A percentile compares a stretch with the other conserved stretches of the same genome.
Conservation (phyloP, 371 early-diverging fungal species). For the Haplosporangium sp. region DNA sequence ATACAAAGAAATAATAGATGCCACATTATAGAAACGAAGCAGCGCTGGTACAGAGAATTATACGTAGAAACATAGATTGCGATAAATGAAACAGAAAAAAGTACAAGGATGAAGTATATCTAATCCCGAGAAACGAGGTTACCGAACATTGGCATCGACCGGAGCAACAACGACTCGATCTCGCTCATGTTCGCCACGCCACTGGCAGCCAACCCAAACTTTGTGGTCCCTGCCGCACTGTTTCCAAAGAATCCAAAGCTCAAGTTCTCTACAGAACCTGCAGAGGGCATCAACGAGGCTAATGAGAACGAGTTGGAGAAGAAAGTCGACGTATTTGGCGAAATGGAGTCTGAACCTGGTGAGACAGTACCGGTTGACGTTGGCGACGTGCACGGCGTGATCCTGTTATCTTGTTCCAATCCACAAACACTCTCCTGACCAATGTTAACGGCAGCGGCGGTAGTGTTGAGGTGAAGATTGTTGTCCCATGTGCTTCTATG, state of each 20-base stretch:
- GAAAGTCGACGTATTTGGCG: constrained; percentile 24
- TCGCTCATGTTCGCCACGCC: constrained; percentile 35
- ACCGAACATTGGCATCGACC: constrained; percentile 55
- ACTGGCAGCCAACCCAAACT: neutral
- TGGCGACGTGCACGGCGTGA: constrained; percentile 2
- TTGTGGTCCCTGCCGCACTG: constrained; percentile 5
- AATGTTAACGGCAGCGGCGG: neutral
- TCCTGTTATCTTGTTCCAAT: constrained; percentile 17
- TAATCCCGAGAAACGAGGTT: constrained; percentile 42
- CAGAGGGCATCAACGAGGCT: constrained; percentile 19
- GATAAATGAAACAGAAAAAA: neutral
- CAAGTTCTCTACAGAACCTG: constrained; percentile 7
- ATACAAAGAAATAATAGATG: too few species aligned
- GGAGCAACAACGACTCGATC: constrained; percentile 43
- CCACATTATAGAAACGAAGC: too few species aligned
- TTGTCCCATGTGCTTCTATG: constrained; percentile 18
- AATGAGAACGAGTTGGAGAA: constrained; percentile 22
- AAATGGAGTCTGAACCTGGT: constrained; percentile 9
- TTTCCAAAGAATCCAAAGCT: constrained; percentile 20
- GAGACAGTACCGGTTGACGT: constrained; percentile 8
- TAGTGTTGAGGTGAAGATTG: constrained; percentile 18
- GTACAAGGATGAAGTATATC: constrained; percentile 6
- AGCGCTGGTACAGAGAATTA: too few species aligned
- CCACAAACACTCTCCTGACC: neutral
- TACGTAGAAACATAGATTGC: neutral